Evolutionary conservation across 176 grass and related monocot species (phyloP).

Genomic region (Oryza officinalis): DNA sequence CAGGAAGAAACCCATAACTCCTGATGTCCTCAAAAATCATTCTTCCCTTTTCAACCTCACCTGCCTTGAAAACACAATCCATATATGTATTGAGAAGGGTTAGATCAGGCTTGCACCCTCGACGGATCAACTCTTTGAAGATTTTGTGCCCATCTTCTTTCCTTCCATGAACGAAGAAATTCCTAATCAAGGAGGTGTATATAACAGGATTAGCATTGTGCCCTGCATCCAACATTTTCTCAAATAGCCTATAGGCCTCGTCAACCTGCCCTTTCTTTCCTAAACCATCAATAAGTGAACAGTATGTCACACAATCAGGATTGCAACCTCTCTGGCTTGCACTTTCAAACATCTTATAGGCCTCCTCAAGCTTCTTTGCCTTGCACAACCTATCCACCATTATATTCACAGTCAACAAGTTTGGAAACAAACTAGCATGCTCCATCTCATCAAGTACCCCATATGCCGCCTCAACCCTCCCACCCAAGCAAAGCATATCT

Average conservation of each 20-base stretch:
- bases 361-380: conserved; percentile 68
- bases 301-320: conserved; percentile 75
- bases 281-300: conserved; percentile 89
- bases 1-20: conserved; percentile 62
- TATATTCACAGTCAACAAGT: conserved; percentile 84
- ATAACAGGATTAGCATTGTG: conserved; percentile 71
- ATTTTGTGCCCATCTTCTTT: conserved; percentile 99
- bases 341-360: conserved; percentile 75
- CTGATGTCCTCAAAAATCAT: conserved; percentile 78
- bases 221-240: conserved; percentile 82
- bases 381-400: conserved; percentile 98
- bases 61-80: conserved; percentile 90
- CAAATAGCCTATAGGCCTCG: conserved; percentile 81
- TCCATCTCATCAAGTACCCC: conserved; percentile 81
- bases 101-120: conserved; percentile 73
- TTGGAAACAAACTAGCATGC: conserved; percentile 70
- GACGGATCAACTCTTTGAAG: conserved; percentile 83
- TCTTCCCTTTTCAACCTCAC: conserved; percentile 75
- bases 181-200: conserved; percentile 85
- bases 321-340: conserved; percentile 67
- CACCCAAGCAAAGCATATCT: conserved; percentile 73
- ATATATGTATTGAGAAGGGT: conserved; percentile 93
- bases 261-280: conserved; percentile 87
- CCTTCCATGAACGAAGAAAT: conserved; percentile 87
- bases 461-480: conserved; percentile 72